These are phyloP conservation scores for Aspergillus tanneri DNA, from an alignment of 2,329 filamentous ascomycete species.

Conservation along the genomic window DNA sequence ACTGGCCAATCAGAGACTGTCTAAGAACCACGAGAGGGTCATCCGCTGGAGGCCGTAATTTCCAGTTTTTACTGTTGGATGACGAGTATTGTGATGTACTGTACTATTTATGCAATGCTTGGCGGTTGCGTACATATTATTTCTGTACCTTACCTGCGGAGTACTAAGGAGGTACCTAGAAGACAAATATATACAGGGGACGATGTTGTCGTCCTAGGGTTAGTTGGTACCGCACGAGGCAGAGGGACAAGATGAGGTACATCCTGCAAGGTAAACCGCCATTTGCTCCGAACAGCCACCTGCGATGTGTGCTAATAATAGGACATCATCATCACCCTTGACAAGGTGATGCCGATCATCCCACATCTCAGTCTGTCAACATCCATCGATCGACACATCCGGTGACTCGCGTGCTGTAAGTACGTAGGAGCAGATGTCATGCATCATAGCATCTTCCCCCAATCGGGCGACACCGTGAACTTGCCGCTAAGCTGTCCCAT, in stretches of 20 bases:
- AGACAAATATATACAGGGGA: too few species aligned
- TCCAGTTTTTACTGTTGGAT: neutral
- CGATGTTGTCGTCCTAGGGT: too few species aligned
- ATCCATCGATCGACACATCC: neutral
- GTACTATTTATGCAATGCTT: too few species aligned
- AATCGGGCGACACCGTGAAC: conserved; percentile 63
- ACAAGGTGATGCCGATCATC: neutral
- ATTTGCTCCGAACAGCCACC: neutral
- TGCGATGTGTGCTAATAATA: conserved; percentile 3
- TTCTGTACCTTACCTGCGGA: too few species aligned
- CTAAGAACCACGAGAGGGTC: too few species aligned
- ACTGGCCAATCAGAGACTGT: conserved; percentile 9
- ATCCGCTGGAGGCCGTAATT: conserved; percentile 6
- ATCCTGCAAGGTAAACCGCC: neutral
- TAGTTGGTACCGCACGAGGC: too few species aligned
- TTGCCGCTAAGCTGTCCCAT: conserved; percentile 65
- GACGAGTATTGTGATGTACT: too few species aligned
- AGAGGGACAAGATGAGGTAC: neutral
- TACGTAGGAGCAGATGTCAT: neutral
- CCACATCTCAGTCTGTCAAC: neutral
- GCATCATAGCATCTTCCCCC: conserved; percentile 50
- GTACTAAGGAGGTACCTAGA: too few species aligned
- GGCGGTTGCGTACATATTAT: too few species aligned
- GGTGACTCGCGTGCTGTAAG: neutral
- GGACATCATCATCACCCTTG: neutral